Base-by-base conservation (phyloP, 352 stramenopile species). In the Phytophthora sp. region DNA sequence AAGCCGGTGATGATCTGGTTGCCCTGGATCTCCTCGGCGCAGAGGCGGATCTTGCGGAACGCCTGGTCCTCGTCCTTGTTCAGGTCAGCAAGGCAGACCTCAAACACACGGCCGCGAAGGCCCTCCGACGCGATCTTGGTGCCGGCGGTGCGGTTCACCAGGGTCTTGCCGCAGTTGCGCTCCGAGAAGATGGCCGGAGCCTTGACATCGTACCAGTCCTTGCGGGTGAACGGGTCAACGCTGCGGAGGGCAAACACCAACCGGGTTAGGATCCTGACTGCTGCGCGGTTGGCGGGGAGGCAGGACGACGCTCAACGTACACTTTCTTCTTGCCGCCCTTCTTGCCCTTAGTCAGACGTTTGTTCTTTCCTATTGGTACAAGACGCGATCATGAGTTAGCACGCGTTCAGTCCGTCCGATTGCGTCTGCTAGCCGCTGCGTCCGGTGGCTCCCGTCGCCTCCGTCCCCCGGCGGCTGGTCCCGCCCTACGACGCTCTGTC, bases 1-100 rank as follows among this genome's bases (percentile, higher is more conserved):
- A 96, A 96, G 50, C 86, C 84, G 43, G 88, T 96, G 37, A 96
- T 65, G 57, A 94, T 69, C 73, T 93, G 76, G 66, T 82, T 92
- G 72, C 87, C 88, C 75, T 95, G 97, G 54, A 99, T 95, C 82
- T 99, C 98, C 79, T 99, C 97, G 52, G 96, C 89, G 73, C 96
- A 98, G 38, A 99, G 92, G 69, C 98, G 98, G 72, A 99, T 98
- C 86, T 99, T 99, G 66, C 97, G 89, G 92, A 98, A 99, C 46
- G 84, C 79, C 74, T 98, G 84, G 69, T 98, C 93, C 79, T 99
- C 97, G 72, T 99, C 97, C 82, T 96, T 97, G 83, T 99, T 99
- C 39, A 99, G 82, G 79, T 99, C 98, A 66, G 92, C 98, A 24
- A 99, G 94, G 69, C 86, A 99, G 20, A 99, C 82, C 72, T 99